phyloP scores from a whole-genome alignment of 495 filamentous ascomycete species.

The Aspergillus biplanus region DNA sequence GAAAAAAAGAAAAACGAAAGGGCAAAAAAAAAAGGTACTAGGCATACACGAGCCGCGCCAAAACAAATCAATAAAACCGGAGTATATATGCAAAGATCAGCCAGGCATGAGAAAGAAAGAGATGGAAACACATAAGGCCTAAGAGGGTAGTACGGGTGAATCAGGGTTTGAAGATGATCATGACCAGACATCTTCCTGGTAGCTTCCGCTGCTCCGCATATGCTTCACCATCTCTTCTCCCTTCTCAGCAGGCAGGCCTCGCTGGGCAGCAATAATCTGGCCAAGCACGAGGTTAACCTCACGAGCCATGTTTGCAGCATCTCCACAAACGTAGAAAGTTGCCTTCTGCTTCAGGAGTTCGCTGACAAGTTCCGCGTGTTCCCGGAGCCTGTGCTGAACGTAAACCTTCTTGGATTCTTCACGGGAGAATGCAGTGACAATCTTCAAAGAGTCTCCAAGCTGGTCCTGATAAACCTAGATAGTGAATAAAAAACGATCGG shows the following conservation, averaged over 20 bases:
- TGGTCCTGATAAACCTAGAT: constrained; percentile 75
- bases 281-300: constrained; percentile 87
- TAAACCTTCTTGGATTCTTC: constrained; percentile 85
- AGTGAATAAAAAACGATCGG: constrained; percentile 9
- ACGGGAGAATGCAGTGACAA: constrained; percentile 93
- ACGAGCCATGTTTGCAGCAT: constrained; percentile 97
- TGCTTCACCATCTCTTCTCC: constrained; percentile 95
- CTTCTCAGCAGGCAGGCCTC: constrained; percentile 78
- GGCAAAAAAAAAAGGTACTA: constrained; percentile 28
- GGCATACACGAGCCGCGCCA: constrained; percentile 35
- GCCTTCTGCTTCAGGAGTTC: constrained; percentile 85
- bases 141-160: constrained; percentile 28
- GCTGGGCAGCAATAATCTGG: constrained; percentile 82
- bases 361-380: constrained; percentile 82
- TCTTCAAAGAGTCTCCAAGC: constrained; percentile 82
- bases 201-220: constrained; percentile 90
- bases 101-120: constrained; percentile 30
- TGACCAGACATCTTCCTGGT: constrained; percentile 97
- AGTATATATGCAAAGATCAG: constrained; percentile 45
- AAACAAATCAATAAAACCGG: constrained; percentile 32
- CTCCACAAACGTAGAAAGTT: constrained; percentile 98
- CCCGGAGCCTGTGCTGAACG: constrained; percentile 89
- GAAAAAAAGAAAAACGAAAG: constrained; percentile 17
- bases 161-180: constrained; percentile 41
- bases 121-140: constrained; percentile 23